These are phyloP conservation scores for Pouteria campechiana DNA, from an alignment of 179 eudicot species.

Conservation along the genomic window DNA sequence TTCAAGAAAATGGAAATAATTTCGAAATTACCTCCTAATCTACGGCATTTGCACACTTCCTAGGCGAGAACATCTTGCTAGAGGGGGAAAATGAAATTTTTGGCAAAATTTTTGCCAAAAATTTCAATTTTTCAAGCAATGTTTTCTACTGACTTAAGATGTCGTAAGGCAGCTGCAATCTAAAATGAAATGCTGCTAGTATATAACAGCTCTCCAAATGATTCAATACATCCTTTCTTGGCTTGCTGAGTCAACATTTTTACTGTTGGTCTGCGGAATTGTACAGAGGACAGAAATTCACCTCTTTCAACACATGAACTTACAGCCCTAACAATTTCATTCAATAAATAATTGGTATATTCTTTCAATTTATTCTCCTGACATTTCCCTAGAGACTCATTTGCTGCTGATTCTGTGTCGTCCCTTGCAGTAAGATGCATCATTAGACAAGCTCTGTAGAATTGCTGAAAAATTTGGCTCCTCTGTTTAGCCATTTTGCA, in stretches of 20 bases:
- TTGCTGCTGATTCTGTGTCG: slow-evolving; percentile 22
- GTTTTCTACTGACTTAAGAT: slow-evolving; percentile 17
- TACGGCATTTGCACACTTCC: too few species aligned
- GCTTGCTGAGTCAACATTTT: slow-evolving; percentile 58
- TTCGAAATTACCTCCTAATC: too few species aligned
- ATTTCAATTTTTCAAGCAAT: slow-evolving; percentile 7
- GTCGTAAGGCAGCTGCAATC: slow-evolving; percentile 55
- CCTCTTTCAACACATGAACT: slow-evolving; percentile 28
- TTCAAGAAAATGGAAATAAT: too few species aligned
- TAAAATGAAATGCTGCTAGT: slow-evolving; percentile 82
- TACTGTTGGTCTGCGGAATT: slow-evolving; percentile 57
- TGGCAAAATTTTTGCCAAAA: too few species aligned
- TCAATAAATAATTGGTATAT: slow-evolving; percentile 27
- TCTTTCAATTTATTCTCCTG: slow-evolving; percentile 34
- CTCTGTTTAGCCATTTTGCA: slow-evolving; percentile 33
- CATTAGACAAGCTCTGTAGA: slow-evolving; percentile 5
- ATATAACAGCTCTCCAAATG: slow-evolving; percentile 64
- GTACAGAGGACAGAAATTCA: slow-evolving; percentile 29
- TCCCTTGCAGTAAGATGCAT: slow-evolving; percentile 12
- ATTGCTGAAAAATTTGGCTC: slow-evolving; percentile 19
- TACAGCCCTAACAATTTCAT: slow-evolving; percentile 43
- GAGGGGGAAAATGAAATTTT: too few species aligned
- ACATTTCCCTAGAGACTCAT: slow-evolving; percentile 10
- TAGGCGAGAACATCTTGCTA: too few species aligned
- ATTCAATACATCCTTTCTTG: slow-evolving; percentile 47